Conservation (phyloP, 2,329 filamentous ascomycete species). For the Chrysoporthe deuterocubensis region DNA sequence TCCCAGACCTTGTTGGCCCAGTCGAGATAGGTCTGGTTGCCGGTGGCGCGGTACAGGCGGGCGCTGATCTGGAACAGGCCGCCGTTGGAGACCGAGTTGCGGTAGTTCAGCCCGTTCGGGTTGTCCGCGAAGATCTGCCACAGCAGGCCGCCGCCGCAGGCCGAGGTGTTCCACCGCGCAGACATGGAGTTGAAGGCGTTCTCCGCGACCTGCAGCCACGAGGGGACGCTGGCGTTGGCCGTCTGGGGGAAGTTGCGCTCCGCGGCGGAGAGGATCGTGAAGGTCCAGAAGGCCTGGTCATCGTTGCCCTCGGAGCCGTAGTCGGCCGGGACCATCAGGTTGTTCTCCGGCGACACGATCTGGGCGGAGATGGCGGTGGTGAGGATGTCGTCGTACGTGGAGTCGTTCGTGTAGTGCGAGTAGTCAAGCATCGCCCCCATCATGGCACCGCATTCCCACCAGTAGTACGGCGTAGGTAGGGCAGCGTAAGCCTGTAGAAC, state of each 20-base stretch:
- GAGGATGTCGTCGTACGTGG: conserved; percentile 63
- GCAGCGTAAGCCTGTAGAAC: conserved; percentile 57
- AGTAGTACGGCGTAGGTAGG: conserved; percentile 70
- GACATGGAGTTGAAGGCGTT: conserved; percentile 76
- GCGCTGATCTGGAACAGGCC: conserved; percentile 83
- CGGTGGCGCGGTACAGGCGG: conserved; percentile 71
- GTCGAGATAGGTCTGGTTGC: conserved; percentile 66
- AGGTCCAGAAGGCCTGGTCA: conserved; percentile 76
- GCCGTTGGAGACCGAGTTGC: conserved; percentile 80
- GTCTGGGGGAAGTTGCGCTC: conserved; percentile 68
- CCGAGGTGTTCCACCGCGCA: conserved; percentile 68
- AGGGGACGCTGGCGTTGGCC: conserved; percentile 57
- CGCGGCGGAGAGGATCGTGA: conserved; percentile 68
- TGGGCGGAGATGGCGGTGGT: conserved; percentile 63
- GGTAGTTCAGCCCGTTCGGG: conserved; percentile 76
- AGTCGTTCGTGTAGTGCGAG: conserved; percentile 67
- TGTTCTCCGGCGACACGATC: conserved; percentile 56
- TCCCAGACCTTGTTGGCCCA: conserved; percentile 72
- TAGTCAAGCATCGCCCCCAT: conserved; percentile 74
- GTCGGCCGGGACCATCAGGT: conserved; percentile 64
- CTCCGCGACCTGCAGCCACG: conserved; percentile 68
- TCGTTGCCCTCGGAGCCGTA: conserved; percentile 71
- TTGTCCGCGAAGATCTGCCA: conserved; percentile 85
- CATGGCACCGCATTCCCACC: conserved; percentile 68
- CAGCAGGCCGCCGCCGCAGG: conserved; percentile 73